These are phyloP conservation scores for Tephrocybe sp. DNA, from an alignment of 768 basidiomycete genomes.

Conservation along the genomic window DNA sequence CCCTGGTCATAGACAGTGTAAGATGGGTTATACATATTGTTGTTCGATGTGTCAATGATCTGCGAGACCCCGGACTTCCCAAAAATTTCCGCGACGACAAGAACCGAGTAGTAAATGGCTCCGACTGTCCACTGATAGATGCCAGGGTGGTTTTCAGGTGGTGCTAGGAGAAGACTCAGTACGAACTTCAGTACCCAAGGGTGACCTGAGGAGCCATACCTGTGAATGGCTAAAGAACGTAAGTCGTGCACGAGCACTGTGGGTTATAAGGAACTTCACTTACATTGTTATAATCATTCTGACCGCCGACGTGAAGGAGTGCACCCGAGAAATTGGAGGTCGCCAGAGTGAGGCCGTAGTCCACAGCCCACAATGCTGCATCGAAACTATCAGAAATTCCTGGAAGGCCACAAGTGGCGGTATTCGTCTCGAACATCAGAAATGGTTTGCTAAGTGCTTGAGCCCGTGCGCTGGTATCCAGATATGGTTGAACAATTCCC, in stretches of 20 bases:
- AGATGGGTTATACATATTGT: constrained; percentile 54
- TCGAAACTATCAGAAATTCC: constrained; percentile 63
- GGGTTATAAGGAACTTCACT: constrained; percentile 24
- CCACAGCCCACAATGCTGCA: constrained; percentile 64
- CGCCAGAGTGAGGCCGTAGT: constrained; percentile 64
- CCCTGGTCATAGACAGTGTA: constrained; percentile 78
- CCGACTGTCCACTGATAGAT: constrained; percentile 73
- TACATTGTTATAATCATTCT: constrained; percentile 67
- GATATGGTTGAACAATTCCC: constrained; percentile 47
- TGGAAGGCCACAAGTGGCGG: constrained; percentile 64
- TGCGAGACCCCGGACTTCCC: constrained; percentile 62
- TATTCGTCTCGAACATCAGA: constrained; percentile 72
- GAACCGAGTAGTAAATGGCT: constrained; percentile 68
- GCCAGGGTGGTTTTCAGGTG: constrained; percentile 51
- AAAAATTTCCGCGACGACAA: constrained; percentile 69
- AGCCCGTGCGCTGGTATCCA: constrained; percentile 45
- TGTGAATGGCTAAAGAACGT: constrained; percentile 51
- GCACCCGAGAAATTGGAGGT: constrained; percentile 54
- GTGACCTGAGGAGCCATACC: constrained; percentile 27
- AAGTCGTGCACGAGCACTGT: constrained; percentile 24
- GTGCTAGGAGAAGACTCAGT: constrained; percentile 21
- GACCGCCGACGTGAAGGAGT: constrained; percentile 61
- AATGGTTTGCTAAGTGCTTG: constrained; percentile 43
- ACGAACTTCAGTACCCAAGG: background rate
- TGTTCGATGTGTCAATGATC: constrained; percentile 62